Evolutionary conservation across 208 protist genomes (phyloP), one percentile per base, ranked within the genome.

Genomic region (Leishmania amazonensis): DNA sequence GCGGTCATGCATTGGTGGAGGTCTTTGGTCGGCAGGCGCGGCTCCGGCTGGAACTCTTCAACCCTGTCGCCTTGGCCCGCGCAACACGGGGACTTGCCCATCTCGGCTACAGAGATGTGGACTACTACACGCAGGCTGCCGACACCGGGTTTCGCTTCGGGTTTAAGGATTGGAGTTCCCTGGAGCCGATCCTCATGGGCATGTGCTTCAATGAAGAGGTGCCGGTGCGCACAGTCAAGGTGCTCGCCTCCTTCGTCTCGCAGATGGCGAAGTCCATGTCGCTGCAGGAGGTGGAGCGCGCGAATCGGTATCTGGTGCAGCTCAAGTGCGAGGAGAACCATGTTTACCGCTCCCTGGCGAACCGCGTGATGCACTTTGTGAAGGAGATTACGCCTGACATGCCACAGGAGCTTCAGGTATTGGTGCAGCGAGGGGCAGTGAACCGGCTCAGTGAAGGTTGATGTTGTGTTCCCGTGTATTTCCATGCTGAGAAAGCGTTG

Each of bases 381-480:
- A 97, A 97, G 82, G 93, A 97, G 78, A 87, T 96, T n/a, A 97
- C 93, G 13, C 86, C 95, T 11, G 95, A 97, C 40, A 93, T 96
- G 88, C 93, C 95, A 45, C 88, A 96, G 64, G 95, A 97, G 42
- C 83, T 97, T 51, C 92, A 95, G 77, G 79, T 92, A 19, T 84
- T 97, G 21, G 78, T 97, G 21, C 92, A 97, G 73, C 88, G 93
- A 31, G 91, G 93, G 58, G 89, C 95, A 9, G 88, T 96, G 35
- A 89, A 83, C 35, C 75, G 71, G 28, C 42, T 54, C 31, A 60
- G 13, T 45, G 49, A 62, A n/a, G 72, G 51, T 62, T 76, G 51
- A 62, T 13, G 51, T 40, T 54, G 15, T 45, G 11, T 57, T 40
- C 5, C 2, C 4, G 21, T 21, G 65, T 19, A 9, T 72, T 72